These are phyloP conservation scores for Macrophomina pseudophaseolina DNA, from an alignment of 2,329 filamentous ascomycete genomes.

Conservation along the genomic window DNA sequence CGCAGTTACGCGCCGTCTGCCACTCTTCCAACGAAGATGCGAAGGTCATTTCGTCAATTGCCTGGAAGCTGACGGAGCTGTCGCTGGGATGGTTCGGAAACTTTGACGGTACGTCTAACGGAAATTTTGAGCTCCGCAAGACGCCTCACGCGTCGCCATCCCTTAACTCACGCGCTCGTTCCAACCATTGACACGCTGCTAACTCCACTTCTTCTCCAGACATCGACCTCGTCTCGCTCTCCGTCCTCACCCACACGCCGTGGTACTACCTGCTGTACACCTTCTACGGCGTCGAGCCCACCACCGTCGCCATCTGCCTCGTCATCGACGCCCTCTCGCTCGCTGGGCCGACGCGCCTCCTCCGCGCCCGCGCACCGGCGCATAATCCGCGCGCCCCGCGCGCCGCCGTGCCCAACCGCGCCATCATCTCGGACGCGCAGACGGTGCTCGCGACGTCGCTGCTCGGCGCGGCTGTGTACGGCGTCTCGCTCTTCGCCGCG, in stretches of 20 bases:
- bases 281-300: slow-evolving; percentile 74
- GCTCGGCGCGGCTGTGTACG: slow-evolving; percentile 75
- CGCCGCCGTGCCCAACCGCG: slow-evolving; percentile 45
- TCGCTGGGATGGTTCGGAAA: slow-evolving; percentile 73
- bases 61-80: slow-evolving; percentile 68
- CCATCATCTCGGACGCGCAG: slow-evolving; percentile 45
- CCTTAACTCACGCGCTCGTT: slow-evolving; percentile 48
- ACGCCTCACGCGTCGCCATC: not conserved
- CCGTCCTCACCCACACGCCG: slow-evolving; percentile 74
- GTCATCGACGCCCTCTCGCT: slow-evolving; percentile 71
- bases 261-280: slow-evolving; percentile 74
- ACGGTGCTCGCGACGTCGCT: slow-evolving; percentile 64
- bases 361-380: slow-evolving; percentile 69
- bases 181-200: slow-evolving; percentile 18
- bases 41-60: slow-evolving; percentile 62
- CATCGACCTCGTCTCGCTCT: slow-evolving; percentile 51
- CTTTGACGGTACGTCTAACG: slow-evolving; percentile 67
- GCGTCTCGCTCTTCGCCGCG: slow-evolving; percentile 71
- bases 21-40: slow-evolving; percentile 66
- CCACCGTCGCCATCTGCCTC: slow-evolving; percentile 66
- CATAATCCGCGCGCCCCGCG: slow-evolving; percentile 61
- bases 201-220: slow-evolving; percentile 36
- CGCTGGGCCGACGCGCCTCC: slow-evolving; percentile 74
- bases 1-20: slow-evolving; percentile 71
- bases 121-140: not conserved